phyloP scores from a whole-genome alignment of 345 rosid genomes.

The Sisymbrium irio region DNA sequence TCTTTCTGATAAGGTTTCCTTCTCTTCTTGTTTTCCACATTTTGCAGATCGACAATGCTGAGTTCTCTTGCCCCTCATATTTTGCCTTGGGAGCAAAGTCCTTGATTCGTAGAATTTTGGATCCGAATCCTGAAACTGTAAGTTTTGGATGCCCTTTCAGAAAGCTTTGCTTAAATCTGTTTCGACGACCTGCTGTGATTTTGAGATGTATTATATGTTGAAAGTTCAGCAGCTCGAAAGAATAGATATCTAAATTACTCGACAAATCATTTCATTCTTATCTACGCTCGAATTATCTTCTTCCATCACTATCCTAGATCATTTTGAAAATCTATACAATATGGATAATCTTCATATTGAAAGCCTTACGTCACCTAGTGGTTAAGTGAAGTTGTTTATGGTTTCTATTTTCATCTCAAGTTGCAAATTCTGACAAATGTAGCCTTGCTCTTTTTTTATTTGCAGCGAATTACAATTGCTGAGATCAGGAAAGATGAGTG shows the following conservation, averaged over 20 bases:
- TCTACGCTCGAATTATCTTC: background rate
- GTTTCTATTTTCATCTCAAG: background rate
- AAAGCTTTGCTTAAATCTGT: background rate
- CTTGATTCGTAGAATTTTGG: conserved; percentile 75
- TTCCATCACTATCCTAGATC: background rate
- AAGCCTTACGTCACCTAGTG: background rate
- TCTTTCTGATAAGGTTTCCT: conserved; percentile 7
- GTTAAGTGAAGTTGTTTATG: background rate
- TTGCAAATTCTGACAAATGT: background rate
- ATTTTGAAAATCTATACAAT: background rate
- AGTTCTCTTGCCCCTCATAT: conserved; percentile 83
- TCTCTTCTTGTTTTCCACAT: background rate
- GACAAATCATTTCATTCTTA: conserved; percentile 9
- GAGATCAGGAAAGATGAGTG: conserved; percentile 79
- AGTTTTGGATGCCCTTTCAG: conserved; percentile 28
- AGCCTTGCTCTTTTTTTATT: background rate
- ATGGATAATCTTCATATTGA: background rate
- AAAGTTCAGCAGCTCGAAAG: background rate
- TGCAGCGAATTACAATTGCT: conserved; percentile 82
- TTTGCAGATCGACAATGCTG: conserved; percentile 81
- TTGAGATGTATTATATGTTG: background rate
- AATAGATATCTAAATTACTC: conserved; percentile 12
- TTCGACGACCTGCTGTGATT: background rate
- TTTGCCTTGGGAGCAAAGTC: conserved; percentile 86
- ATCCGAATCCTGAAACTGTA: conserved; percentile 88